Evolutionary conservation across 169 alveolate species (phyloP).

Genomic region (Plasmodium blacklocki): DNA sequence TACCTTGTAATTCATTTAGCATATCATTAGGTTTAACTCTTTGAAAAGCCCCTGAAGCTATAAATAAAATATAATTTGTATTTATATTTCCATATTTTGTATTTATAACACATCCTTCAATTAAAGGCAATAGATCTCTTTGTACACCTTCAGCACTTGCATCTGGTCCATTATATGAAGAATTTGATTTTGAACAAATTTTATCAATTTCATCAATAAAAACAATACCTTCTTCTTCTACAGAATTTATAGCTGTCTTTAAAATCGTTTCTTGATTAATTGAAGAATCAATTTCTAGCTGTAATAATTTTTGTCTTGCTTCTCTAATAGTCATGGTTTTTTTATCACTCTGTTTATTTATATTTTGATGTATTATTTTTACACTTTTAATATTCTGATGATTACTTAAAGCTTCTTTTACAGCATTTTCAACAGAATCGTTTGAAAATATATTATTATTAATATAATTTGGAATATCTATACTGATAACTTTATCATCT

Average conservation of each 20-base stretch:
- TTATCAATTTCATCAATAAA: slow-evolving; percentile 94
- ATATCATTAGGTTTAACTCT: slow-evolving; percentile 90
- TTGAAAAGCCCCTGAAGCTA: slow-evolving; percentile 93
- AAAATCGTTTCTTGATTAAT: slow-evolving; percentile 81
- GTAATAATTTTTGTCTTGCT: slow-evolving; percentile 79
- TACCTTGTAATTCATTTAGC: slow-evolving; percentile 93
- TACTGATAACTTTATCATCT: slow-evolving; percentile 81
- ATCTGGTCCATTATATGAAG: slow-evolving; percentile 84
- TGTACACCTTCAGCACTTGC: slow-evolving; percentile 94
- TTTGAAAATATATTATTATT: slow-evolving; percentile 54
- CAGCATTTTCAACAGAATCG: slow-evolving; percentile 71
- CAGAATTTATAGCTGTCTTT: slow-evolving; percentile 85
- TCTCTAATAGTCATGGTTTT: slow-evolving; percentile 79
- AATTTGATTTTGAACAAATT: slow-evolving; percentile 81
- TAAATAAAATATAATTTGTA: slow-evolving; percentile 91
- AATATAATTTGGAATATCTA: slow-evolving; percentile 80
- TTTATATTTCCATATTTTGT: slow-evolving; percentile 90
- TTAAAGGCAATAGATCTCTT: slow-evolving; percentile 91
- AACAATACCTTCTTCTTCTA: slow-evolving; percentile 91
- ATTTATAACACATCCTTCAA: slow-evolving; percentile 91
- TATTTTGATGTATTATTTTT: slow-evolving; percentile 62
- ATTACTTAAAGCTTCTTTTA: slow-evolving; percentile 61
- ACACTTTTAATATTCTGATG: slow-evolving; percentile 73
- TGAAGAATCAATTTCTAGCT: slow-evolving; percentile 72
- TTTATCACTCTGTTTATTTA: slow-evolving; percentile 74